Percentiles rank a stretch among this genome's conserved stretches.
Conservation (phyloP, 2,329 filamentous ascomycete species). For the Pseudogymnoascus sp. region DNA sequence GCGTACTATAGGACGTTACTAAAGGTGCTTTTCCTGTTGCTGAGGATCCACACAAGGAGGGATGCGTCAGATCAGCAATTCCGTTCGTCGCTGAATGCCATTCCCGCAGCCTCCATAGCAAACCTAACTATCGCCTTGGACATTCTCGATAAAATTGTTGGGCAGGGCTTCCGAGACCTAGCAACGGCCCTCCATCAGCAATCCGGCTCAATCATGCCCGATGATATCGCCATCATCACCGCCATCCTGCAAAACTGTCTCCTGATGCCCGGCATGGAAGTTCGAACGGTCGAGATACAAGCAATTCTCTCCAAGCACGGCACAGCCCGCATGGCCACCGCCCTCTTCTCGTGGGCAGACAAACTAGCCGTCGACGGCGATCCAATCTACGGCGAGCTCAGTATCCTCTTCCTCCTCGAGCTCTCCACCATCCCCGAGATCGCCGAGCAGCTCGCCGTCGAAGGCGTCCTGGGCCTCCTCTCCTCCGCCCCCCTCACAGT, state of each 20-base stretch:
- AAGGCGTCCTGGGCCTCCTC: constrained; percentile 72
- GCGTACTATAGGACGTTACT: constrained; percentile 77
- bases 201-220: constrained; percentile 54
- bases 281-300: constrained; percentile 62
- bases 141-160: constrained; percentile 70
- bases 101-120: constrained; percentile 23
- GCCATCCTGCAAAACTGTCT: constrained; percentile 81
- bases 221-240: constrained; percentile 79
- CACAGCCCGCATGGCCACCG: constrained; percentile 70
- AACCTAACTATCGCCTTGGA: constrained; percentile 45
- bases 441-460: constrained; percentile 83
- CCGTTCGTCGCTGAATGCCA: constrained; percentile 14
- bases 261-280: constrained; percentile 65
- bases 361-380: constrained; percentile 68
- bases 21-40: constrained; percentile 73
- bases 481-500: constrained; percentile 70
- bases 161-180: constrained; percentile 71
- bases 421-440: constrained; percentile 72
- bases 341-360: constrained; percentile 91
- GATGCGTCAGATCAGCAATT: constrained; percentile 25
- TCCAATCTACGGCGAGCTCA: constrained; percentile 89
- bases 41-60: constrained; percentile 49
- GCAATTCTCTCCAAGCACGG: constrained; percentile 63
- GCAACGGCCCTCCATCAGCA: constrained; percentile 76
- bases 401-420: constrained; percentile 78